Percentiles rank a stretch among this genome's conserved stretches.
phyloP scores from a whole-genome alignment of 495 filamentous ascomycete species.

The Staphylotrichum longicolle region DNA sequence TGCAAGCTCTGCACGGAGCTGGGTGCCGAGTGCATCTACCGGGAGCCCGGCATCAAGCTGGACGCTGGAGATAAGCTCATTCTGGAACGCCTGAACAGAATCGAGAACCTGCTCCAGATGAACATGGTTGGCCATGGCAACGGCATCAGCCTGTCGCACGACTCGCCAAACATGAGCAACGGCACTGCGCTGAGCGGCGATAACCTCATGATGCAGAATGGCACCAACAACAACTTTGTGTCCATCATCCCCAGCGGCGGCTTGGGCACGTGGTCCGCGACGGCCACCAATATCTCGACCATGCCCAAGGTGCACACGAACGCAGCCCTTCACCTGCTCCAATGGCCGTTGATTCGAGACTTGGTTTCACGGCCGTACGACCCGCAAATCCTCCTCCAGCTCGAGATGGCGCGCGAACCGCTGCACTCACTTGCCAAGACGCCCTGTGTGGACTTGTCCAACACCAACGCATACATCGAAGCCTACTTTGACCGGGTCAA shows the following conservation, averaged over 20 bases:
- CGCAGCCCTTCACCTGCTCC: conserved; percentile 70
- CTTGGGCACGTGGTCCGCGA: conserved; percentile 68
- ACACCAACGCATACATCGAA: conserved; percentile 69
- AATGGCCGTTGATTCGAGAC: conserved; percentile 77
- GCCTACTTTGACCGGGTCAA: conserved; percentile 78
- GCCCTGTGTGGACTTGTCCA: conserved; percentile 65
- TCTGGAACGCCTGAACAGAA: conserved; percentile 69
- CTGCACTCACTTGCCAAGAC: conserved; percentile 61
- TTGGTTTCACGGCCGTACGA: conserved; percentile 73
- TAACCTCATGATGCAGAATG: conserved; percentile 51
- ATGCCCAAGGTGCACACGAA: conserved; percentile 84
- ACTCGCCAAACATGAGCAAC: conserved; percentile 69
- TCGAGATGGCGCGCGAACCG: conserved; percentile 78
- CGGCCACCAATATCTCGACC: conserved; percentile 64
- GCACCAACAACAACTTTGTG: conserved; percentile 42
- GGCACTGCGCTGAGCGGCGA: conserved; percentile 65
- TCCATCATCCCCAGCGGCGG: conserved; percentile 64
- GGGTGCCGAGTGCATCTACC: conserved; percentile 77
- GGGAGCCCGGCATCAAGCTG: conserved; percentile 83
- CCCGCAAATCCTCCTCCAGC: conserved; percentile 71
- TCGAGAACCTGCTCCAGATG: conserved; percentile 73
- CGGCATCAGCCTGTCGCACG: conserved; percentile 45
- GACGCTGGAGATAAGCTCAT: conserved; percentile 85
- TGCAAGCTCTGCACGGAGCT: conserved; percentile 80
- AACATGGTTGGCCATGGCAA: conserved; percentile 51